phyloP scores from a whole-genome alignment of 768 basidiomycete species.

The Mycena filopes region DNA sequence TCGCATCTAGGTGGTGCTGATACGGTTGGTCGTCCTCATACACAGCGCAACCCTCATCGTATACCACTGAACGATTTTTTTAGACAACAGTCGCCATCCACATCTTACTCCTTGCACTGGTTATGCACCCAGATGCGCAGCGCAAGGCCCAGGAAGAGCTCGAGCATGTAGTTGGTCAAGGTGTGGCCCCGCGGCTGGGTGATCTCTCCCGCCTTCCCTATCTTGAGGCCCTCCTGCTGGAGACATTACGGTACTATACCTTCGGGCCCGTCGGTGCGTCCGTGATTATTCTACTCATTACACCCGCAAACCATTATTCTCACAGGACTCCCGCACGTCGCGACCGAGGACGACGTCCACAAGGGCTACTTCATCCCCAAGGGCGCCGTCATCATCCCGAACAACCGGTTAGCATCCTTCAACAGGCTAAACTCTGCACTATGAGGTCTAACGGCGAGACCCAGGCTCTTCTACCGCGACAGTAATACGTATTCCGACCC shows the following conservation, averaged over 20 bases:
- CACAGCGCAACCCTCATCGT: background rate
- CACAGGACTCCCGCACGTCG: background rate
- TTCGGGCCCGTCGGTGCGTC: background rate
- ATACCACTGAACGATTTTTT: background rate
- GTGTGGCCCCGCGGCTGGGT: background rate
- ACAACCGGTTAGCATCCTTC: background rate
- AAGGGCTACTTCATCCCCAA: background rate
- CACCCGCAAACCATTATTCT: too few species aligned
- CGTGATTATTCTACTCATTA: background rate
- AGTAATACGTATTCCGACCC: constrained; percentile 33
- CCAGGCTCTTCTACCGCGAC: constrained; percentile 35
- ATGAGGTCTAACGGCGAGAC: too few species aligned
- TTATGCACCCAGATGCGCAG: background rate
- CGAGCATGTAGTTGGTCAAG: background rate
- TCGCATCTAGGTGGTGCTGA: too few species aligned
- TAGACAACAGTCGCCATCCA: background rate
- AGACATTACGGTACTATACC: background rate
- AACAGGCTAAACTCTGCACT: too few species aligned
- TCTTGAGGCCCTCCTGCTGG: background rate
- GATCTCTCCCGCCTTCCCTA: background rate
- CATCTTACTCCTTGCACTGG: background rate
- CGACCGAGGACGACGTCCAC: background rate
- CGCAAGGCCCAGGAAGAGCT: background rate
- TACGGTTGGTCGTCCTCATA: too few species aligned
- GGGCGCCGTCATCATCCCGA: background rate